Conservation (phyloP, 179 eudicot genomes). For the Monotropa hypopitys region DNA sequence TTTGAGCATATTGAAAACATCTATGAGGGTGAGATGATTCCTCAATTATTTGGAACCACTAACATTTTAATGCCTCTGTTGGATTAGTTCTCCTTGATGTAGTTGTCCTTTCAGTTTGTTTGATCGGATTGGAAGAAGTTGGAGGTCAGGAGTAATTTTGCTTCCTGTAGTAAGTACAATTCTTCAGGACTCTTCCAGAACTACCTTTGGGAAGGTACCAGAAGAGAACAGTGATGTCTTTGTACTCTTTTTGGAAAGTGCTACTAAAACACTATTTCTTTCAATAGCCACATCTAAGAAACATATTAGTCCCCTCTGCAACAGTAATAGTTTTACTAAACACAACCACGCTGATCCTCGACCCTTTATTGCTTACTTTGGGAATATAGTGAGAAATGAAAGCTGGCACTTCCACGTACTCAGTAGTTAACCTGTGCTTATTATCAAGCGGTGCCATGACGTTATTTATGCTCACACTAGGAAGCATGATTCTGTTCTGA, state of each 20-base stretch:
- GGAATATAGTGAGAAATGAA: neutral
- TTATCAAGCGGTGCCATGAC: neutral
- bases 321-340: neutral
- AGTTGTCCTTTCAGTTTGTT: neutral
- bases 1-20: neutral
- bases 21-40: neutral
- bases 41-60: neutral
- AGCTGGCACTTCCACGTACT: neutral
- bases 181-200: neutral
- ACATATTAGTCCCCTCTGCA: neutral
- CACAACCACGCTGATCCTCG: neutral
- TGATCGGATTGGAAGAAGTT: neutral
- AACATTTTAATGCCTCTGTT: neutral
- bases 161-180: neutral
- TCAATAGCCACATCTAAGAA: neutral
- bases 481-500: neutral
- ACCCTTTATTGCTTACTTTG: neutral
- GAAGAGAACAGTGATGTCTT: neutral
- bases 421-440: neutral
- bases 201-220: neutral
- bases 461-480: neutral
- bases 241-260: neutral
- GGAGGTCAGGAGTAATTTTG: neutral
- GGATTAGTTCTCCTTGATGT: constrained; percentile 2
- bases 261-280: neutral